Conservation (phyloP, 2,329 filamentous ascomycete genomes). For the Mariannaea elegans region DNA sequence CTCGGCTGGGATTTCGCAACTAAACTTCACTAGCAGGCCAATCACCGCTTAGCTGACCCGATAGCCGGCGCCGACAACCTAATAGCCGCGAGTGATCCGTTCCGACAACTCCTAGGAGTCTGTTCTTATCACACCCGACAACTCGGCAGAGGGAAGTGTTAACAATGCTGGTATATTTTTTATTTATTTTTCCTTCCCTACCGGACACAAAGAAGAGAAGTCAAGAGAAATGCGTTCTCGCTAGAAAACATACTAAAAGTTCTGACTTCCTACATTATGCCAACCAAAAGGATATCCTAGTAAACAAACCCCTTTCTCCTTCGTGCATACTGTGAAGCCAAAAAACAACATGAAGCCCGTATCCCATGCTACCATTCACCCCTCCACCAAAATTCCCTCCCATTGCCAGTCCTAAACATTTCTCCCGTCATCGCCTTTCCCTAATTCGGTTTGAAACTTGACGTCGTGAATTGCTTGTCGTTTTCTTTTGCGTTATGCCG, state of each 20-base stretch:
- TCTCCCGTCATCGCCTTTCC: conserved; percentile 17
- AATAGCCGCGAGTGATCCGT: conserved; percentile 21
- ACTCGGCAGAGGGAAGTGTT: conserved; percentile 9
- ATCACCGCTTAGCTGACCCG: conserved; percentile 40
- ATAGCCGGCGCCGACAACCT: conserved; percentile 41
- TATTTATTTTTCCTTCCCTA: neutral
- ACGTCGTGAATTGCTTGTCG: conserved; percentile 29
- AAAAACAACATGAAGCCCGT: conserved; percentile 20
- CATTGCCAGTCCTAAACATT: conserved; percentile 30
- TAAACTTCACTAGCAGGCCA: conserved; percentile 31
- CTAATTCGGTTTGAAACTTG: conserved; percentile 18
- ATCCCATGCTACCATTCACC: conserved; percentile 20
- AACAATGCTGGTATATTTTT: neutral
- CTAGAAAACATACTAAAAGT: conserved; percentile 30
- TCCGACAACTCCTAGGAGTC: conserved; percentile 23
- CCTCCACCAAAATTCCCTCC: conserved; percentile 12
- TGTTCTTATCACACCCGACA: conserved; percentile 17
- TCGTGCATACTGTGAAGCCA: neutral
- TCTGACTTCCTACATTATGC: conserved; percentile 31
- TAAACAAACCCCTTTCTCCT: conserved; percentile 15
- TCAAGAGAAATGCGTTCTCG: conserved; percentile 3
- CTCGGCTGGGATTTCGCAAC: conserved; percentile 12
- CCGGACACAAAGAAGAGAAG: conserved; percentile 3
- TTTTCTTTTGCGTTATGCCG: conserved; percentile 32
- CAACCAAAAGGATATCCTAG: conserved; percentile 39